Conservation (phyloP, 1,284 basidiomycete species). For the Irpex lacteus region DNA sequence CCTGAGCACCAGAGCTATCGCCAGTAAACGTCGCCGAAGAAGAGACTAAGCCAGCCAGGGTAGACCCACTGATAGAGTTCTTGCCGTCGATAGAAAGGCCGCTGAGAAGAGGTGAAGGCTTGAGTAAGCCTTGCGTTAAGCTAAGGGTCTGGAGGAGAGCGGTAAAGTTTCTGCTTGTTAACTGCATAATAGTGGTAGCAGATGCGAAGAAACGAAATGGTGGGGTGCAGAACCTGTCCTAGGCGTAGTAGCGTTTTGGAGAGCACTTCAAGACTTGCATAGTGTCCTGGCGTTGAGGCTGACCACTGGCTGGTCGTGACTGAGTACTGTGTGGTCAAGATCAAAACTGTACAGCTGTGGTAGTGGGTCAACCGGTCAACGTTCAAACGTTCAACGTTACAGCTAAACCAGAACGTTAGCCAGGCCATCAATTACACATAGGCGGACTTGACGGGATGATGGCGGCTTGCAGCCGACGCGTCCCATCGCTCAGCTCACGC, state of each 20-base stretch:
- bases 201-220: background rate
- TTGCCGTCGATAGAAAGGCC: constrained; percentile 1
- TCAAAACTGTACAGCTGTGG: background rate
- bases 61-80: background rate
- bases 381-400: too few species aligned
- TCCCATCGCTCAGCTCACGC: too few species aligned
- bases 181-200: constrained; percentile 19
- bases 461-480: too few species aligned
- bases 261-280: background rate
- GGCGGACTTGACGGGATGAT: too few species aligned
- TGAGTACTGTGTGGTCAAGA: too few species aligned
- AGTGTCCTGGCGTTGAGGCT: background rate
- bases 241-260: background rate
- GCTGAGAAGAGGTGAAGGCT: constrained; percentile 30
- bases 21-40: background rate
- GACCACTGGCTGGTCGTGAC: background rate
- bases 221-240: background rate
- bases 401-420: too few species aligned
- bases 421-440: too few species aligned
- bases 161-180: constrained; percentile 24
- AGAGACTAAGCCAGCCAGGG: background rate
- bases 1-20: background rate
- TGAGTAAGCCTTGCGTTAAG: constrained; percentile 36
- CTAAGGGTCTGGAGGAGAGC: constrained; percentile 31
- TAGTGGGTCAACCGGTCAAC: background rate